phyloP scores from a whole-genome alignment of 345 rosid species.

The Isatis tinctoria region DNA sequence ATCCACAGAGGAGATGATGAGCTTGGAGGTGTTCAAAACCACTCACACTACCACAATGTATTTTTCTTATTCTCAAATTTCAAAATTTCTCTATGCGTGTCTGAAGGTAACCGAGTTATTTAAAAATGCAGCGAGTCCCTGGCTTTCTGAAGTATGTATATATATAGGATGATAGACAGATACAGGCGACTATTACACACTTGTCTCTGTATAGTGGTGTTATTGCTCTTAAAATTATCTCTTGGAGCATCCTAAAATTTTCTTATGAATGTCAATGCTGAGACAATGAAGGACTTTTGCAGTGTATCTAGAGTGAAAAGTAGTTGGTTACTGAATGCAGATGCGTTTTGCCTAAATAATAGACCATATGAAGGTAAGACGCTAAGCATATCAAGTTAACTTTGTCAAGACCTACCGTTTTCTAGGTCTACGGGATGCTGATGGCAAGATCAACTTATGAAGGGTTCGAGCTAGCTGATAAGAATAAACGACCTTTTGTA shows the following conservation, averaged over 20 bases:
- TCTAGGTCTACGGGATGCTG: constrained; percentile 82
- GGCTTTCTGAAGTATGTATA: neutral
- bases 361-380: neutral
- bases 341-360: neutral
- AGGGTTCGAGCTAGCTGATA: constrained; percentile 71
- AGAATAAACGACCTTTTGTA: constrained; percentile 82
- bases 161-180: neutral
- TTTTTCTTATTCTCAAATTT: constrained; percentile 5
- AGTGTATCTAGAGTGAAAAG: neutral
- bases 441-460: constrained; percentile 93
- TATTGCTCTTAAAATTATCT: neutral
- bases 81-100: neutral
- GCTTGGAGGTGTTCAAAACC: constrained; percentile 78
- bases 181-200: neutral
- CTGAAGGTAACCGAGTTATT: neutral
- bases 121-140: neutral
- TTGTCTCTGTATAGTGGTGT: neutral
- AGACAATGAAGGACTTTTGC: neutral
- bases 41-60: constrained; percentile 91
- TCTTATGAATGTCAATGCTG: neutral
- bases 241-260: neutral
- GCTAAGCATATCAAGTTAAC: neutral
- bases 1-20: constrained; percentile 74
- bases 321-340: no score
- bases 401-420: neutral